phyloP scores from a whole-genome alignment of 2,329 filamentous ascomycete genomes.

The Curvularia sp. region DNA sequence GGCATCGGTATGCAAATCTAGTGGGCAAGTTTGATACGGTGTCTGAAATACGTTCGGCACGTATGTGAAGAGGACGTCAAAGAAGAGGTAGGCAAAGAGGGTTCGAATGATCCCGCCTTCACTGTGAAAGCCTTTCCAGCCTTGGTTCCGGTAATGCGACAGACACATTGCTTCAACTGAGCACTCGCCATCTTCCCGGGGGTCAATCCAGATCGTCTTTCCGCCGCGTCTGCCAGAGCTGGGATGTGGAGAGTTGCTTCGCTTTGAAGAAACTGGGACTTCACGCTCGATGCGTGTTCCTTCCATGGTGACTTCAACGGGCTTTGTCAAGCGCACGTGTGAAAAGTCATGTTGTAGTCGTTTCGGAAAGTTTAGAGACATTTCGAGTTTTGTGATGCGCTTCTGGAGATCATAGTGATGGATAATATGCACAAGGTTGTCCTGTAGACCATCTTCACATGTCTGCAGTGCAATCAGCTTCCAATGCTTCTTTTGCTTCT shows the following conservation, averaged over 20 bases:
- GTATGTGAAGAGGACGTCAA: slow-evolving; percentile 90
- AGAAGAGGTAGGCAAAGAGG: slow-evolving; percentile 82
- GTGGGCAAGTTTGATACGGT: slow-evolving; percentile 87
- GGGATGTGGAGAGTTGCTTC: slow-evolving; percentile 40
- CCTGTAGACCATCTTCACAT: slow-evolving; percentile 85
- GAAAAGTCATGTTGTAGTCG: slow-evolving; percentile 91
- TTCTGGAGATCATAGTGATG: slow-evolving; percentile 96
- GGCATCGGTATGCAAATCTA: slow-evolving; percentile 90
- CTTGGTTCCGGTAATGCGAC: slow-evolving; percentile 78
- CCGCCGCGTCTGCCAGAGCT: slow-evolving; percentile 58
- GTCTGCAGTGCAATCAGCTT: slow-evolving; percentile 76
- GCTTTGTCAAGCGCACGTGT: slow-evolving; percentile 78
- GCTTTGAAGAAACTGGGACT: slow-evolving; percentile 45
- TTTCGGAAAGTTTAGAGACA: slow-evolving; percentile 78
- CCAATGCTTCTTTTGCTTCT: slow-evolving; percentile 81
- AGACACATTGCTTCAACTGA: slow-evolving; percentile 95
- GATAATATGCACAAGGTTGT: slow-evolving; percentile 87
- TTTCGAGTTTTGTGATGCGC: slow-evolving; percentile 89
- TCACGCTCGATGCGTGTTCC: slow-evolving; percentile 78
- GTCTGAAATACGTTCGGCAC: slow-evolving; percentile 98
- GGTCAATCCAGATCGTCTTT: slow-evolving; percentile 89
- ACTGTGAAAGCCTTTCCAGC: slow-evolving; percentile 94
- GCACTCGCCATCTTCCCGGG: slow-evolving; percentile 74
- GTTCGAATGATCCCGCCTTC: slow-evolving; percentile 94
- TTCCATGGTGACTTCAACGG: slow-evolving; percentile 75